A percentile compares a stretch with the other conserved stretches of the same genome.
These are phyloP conservation scores for Domatiomyces globalis DNA, from an alignment of 2,329 filamentous ascomycete species.

Conservation along the genomic window DNA sequence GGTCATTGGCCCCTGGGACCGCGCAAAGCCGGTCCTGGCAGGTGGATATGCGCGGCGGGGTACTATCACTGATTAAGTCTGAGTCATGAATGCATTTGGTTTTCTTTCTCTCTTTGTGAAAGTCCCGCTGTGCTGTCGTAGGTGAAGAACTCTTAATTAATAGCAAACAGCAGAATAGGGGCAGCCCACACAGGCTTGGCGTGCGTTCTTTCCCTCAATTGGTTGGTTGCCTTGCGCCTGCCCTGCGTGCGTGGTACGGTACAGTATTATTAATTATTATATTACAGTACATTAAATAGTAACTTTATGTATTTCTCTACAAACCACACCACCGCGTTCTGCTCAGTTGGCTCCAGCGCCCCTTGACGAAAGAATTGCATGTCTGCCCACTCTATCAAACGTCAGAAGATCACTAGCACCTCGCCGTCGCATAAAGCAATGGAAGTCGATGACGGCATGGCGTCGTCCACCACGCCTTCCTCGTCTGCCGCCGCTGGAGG, in stretches of 20 bases:
- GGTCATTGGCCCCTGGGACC: constrained; percentile 95
- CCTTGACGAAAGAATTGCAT: neutral
- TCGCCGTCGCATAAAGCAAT: constrained; percentile 2
- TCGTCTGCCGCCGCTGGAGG: constrained; percentile 1
- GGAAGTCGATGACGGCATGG: constrained; percentile 18
- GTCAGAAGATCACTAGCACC: neutral
- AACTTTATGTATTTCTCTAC: too few relatives aligned
- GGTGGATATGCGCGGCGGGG: constrained; percentile 15
- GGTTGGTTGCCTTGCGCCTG: too few relatives aligned
- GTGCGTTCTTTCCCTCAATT: too few relatives aligned
- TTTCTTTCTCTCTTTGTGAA: too few relatives aligned
- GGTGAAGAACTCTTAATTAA: too few relatives aligned
- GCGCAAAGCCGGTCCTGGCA: constrained; percentile 54
- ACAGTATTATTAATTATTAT: too few relatives aligned
- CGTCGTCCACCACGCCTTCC: constrained; percentile 13
- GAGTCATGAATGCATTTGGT: neutral
- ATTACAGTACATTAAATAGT: too few relatives aligned
- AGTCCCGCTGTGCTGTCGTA: too few relatives aligned
- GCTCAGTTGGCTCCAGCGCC: neutral
- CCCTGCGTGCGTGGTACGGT: too few relatives aligned
- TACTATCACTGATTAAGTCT: constrained; percentile 1
- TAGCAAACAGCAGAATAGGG: too few relatives aligned
- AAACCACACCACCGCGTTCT: neutral
- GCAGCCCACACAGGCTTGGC: too few relatives aligned
- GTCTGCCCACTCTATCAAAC: neutral